Base-by-base conservation (phyloP, 2,329 filamentous ascomycete genomes). In the Cordyceps cicadae region DNA sequence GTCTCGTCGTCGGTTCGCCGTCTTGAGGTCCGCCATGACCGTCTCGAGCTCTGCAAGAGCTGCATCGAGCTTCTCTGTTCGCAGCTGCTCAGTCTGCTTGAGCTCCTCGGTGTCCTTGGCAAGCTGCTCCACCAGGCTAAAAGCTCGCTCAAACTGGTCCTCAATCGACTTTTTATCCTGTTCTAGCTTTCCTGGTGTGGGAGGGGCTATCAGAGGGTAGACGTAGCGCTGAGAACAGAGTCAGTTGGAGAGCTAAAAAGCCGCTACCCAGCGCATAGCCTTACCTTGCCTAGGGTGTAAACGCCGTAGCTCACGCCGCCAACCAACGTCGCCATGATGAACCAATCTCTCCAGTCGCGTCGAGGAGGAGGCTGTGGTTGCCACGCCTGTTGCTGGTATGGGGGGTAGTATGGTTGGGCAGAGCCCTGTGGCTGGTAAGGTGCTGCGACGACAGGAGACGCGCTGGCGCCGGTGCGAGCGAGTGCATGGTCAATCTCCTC, bases 301-400 rank as follows among this genome's bases (percentile, higher is more conserved):
- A 96, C 75, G 0, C 92, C 93, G 70, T 97, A 97, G 45, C 91
- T 83, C 21, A 97, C 87, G 54, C 92, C 91, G 61, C 92, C 88
- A 64, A 95, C 88, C 14, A 97, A 90, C 0, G 94, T 99, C 8
- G 94, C 94, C 91, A 97, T 96, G 74, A 99, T 97, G 76, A 99
- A 99, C 89, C 92, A 97, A 72, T 99, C 94, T 63, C 95, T 84
- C 94, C 94, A 99, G 76, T 99, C 94, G 70, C 94, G 82, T 71
- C 86, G 87, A 3, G 92, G 92, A 2, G 86, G 76, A 60, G 82
- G 79, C 1, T 81, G 81, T 3, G 78, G 79, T 68, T 84, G 83
- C 83, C 83, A 87, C 66, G 80, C 76, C 62, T 81, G 76, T 63
- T 79, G 80, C 54, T 78, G 75, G 60, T 81, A 81, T 43, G 76